Conservation (phyloP, 345 rosid species). For the Excoecaria agallocha region DNA sequence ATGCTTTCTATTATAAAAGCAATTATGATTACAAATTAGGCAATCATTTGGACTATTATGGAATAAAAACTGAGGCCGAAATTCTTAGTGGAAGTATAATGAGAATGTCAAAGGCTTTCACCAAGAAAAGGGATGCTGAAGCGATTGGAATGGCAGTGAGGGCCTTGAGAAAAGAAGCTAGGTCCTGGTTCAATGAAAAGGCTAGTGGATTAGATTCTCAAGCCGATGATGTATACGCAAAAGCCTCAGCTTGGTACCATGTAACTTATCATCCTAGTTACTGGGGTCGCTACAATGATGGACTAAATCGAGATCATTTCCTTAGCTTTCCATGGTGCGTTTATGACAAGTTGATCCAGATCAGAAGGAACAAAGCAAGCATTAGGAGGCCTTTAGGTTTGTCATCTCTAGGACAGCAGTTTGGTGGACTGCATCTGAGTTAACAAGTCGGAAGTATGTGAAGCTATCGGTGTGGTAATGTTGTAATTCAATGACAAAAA, state of each 20-base stretch:
- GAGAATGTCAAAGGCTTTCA: conserved; percentile 48
- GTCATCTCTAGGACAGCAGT: background rate
- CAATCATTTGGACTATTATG: conserved; percentile 55
- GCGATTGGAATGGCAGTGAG: conserved; percentile 41
- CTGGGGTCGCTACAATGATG: conserved; percentile 64
- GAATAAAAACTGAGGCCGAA: conserved; percentile 55
- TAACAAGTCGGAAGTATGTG: too few species aligned
- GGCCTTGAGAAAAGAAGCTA: conserved; percentile 52
- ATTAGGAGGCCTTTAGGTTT: background rate
- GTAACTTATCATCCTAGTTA: conserved; percentile 65
- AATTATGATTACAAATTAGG: conserved; percentile 52
- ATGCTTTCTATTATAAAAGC: conserved; percentile 42
- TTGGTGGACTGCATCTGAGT: too few species aligned
- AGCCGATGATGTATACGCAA: conserved; percentile 34
- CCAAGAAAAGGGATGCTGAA: conserved; percentile 47
- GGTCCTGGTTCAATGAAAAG: conserved; percentile 45
- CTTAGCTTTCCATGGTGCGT: conserved; percentile 82
- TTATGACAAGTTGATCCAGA: conserved; percentile 52
- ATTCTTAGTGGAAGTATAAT: conserved; percentile 47
- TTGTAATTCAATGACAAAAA: too few species aligned
- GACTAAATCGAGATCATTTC: conserved; percentile 53
- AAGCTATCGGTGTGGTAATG: too few species aligned
- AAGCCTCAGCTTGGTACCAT: conserved; percentile 78
- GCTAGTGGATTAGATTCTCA: conserved; percentile 23
- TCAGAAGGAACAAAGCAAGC: conserved; percentile 39